Evolutionary conservation across 2,329 filamentous ascomycete genomes (phyloP).

Genomic region (Cytospora piceae): DNA sequence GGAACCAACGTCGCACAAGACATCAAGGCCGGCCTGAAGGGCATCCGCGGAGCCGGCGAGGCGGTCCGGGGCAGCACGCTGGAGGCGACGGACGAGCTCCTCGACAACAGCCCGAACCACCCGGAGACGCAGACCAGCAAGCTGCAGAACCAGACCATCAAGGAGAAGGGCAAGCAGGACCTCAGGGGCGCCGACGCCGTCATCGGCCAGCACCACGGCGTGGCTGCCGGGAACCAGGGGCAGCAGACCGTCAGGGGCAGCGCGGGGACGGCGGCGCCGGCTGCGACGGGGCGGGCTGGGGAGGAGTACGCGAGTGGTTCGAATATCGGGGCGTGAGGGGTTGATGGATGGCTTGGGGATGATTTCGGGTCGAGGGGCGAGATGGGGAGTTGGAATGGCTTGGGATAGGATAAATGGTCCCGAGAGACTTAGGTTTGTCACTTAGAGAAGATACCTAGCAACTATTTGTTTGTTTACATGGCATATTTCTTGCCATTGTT

Average conservation of each 20-base stretch:
- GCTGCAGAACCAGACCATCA: constrained; percentile 38
- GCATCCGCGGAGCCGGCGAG: constrained; percentile 40
- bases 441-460: background rate
- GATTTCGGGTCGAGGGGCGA: too few species aligned
- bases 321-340: background rate
- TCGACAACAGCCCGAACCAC: constrained; percentile 37
- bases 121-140: constrained; percentile 34
- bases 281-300: background rate
- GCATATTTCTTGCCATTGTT: background rate
- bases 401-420: background rate
- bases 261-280: background rate
- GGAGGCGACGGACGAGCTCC: constrained; percentile 37
- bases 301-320: background rate
- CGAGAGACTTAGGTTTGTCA: background rate
- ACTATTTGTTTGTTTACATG: background rate
- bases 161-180: constrained; percentile 41
- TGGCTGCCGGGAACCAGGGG: background rate
- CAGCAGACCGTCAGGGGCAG: background rate
- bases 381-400: background rate
- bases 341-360: background rate
- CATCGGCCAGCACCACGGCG: constrained; percentile 34
- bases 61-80: constrained; percentile 38
- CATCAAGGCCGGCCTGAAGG: constrained; percentile 40
- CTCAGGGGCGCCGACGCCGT: constrained; percentile 39
- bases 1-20: constrained; percentile 37